Percentiles rank a stretch among this genome's conserved stretches.
Evolutionary conservation across 2,329 filamentous ascomycete genomes (phyloP).

Genomic region (Stagonosporopsis vannaccii): DNA sequence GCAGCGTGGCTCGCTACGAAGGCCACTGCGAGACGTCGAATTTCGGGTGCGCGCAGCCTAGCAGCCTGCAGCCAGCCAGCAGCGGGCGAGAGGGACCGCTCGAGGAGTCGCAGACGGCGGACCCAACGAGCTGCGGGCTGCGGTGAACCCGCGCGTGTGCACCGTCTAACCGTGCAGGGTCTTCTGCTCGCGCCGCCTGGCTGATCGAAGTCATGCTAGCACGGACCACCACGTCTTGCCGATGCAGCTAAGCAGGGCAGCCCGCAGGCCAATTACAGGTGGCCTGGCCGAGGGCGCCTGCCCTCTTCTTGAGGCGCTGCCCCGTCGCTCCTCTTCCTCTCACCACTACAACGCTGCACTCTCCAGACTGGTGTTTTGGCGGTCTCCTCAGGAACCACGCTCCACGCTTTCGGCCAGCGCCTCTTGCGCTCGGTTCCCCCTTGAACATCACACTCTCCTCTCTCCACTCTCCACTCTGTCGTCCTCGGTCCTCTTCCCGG

Average conservation of each 20-base stretch:
- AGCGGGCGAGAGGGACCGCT: constrained; percentile 11
- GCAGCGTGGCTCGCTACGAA: constrained; percentile 13
- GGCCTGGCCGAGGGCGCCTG: constrained; percentile 31
- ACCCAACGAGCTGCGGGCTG: constrained; percentile 5
- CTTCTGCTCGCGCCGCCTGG: constrained; percentile 13
- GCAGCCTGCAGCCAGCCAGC: constrained; percentile 7
- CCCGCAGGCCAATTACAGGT: constrained; percentile 31
- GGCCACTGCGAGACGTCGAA: constrained; percentile 1
- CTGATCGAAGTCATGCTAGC: constrained; percentile 11
- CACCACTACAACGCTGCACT: constrained; percentile 37
- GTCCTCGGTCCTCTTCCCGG: constrained; percentile 43
- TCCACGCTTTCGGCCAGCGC: constrained; percentile 52
- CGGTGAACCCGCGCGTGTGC: constrained; percentile 17
- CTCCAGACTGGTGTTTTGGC: constrained; percentile 46
- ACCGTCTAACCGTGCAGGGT: constrained; percentile 10
- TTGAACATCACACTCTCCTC: constrained; percentile 34
- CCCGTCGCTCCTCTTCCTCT: constrained; percentile 34
- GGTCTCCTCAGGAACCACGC: constrained; percentile 42
- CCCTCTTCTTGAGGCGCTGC: constrained; percentile 29
- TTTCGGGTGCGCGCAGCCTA: constrained; percentile 4
- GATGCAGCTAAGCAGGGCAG: constrained; percentile 4
- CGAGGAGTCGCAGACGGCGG: not conserved
- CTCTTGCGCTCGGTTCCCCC: constrained; percentile 50
- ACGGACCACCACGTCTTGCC: constrained; percentile 1
- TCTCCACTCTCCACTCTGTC: constrained; percentile 31